A percentile compares a stretch with the other conserved stretches of the same genome.
Evolutionary conservation across 192 early-diverging fungal species (phyloP).

Genomic region (Mortierella hygrophila): DNA sequence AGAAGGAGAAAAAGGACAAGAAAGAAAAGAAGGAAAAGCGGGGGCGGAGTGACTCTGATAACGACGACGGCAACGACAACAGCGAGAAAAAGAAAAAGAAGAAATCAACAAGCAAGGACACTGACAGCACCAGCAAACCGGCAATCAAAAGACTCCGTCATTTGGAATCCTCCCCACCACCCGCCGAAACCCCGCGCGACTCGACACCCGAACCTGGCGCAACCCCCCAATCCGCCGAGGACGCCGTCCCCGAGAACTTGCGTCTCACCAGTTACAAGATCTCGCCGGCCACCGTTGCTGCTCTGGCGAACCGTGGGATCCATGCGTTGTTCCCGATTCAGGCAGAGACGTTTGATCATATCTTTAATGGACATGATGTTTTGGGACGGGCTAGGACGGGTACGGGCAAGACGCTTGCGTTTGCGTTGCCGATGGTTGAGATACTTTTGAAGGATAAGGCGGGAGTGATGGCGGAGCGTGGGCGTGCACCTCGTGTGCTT

Average conservation of each 20-base stretch:
- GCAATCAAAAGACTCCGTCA: slow-evolving; percentile 41
- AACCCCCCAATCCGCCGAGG: slow-evolving; percentile 29
- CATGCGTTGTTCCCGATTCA: slow-evolving; percentile 94
- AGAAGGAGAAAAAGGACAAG: slow-evolving; percentile 64
- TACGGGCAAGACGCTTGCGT: slow-evolving; percentile 86
- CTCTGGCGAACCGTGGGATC: slow-evolving; percentile 79
- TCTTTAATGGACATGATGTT: slow-evolving; percentile 82
- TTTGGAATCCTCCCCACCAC: slow-evolving; percentile 19
- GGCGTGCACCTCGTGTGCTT: slow-evolving; percentile 65
- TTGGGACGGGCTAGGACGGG: slow-evolving; percentile 81
- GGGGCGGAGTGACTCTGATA: slow-evolving; percentile 21
- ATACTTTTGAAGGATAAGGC: slow-evolving; percentile 59
- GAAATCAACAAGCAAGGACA: slow-evolving; percentile 49
- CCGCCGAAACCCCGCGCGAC: slow-evolving; percentile 50
- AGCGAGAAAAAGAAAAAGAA: slow-evolving; percentile 48
- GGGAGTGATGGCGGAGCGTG: slow-evolving; percentile 57
- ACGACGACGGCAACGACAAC: not conserved
- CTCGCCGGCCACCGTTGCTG: slow-evolving; percentile 74
- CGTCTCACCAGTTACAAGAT: slow-evolving; percentile 72
- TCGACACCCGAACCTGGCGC: slow-evolving; percentile 41
- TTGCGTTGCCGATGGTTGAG: slow-evolving; percentile 82
- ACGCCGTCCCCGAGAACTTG: slow-evolving; percentile 69
- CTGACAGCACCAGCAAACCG: slow-evolving; percentile 55
- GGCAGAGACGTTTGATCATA: slow-evolving; percentile 83
- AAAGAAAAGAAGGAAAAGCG: slow-evolving; percentile 58